Conservation (phyloP, 2,329 filamentous ascomycete species). For the Fusarium phyllophilum region DNA sequence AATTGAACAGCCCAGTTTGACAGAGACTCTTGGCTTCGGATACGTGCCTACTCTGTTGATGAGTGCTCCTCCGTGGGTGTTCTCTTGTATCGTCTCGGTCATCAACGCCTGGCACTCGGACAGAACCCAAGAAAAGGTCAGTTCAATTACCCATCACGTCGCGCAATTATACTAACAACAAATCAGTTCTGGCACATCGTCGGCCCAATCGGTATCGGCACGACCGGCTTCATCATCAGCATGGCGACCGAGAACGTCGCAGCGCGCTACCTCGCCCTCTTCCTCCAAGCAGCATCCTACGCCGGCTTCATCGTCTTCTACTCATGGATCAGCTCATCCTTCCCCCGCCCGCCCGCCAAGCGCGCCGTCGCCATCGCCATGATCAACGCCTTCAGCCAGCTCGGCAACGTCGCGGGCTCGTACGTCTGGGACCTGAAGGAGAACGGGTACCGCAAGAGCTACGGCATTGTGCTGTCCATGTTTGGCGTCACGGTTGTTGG, state of each 20-base stretch:
- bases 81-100: conserved; percentile 66
- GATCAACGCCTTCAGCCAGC: conserved; percentile 67
- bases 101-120: conserved; percentile 67
- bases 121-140: conserved; percentile 62
- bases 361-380: conserved; percentile 69
- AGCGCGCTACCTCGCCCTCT: conserved; percentile 69
- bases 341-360: conserved; percentile 69
- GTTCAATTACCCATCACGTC: conserved; percentile 3
- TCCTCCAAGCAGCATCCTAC: conserved; percentile 67
- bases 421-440: conserved; percentile 71
- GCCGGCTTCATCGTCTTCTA: conserved; percentile 68
- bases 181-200: conserved; percentile 66
- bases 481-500: conserved; percentile 68
- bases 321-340: conserved; percentile 67
- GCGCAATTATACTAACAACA: conserved; percentile 1
- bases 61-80: conserved; percentile 68
- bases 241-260: conserved; percentile 66
- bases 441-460: conserved; percentile 71
- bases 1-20: conserved; percentile 54
- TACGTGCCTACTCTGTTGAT: conserved; percentile 65
- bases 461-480: conserved; percentile 73
- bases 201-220: conserved; percentile 62
- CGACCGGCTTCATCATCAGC: conserved; percentile 68
- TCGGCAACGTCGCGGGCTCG: conserved; percentile 68
- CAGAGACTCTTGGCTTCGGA: conserved; percentile 62